A percentile compares a stretch with the other conserved stretches of the same genome.
These are phyloP conservation scores for Colletotrichum gloeosporioides DNA, from an alignment of 2,329 filamentous ascomycete species.

Conservation along the genomic window DNA sequence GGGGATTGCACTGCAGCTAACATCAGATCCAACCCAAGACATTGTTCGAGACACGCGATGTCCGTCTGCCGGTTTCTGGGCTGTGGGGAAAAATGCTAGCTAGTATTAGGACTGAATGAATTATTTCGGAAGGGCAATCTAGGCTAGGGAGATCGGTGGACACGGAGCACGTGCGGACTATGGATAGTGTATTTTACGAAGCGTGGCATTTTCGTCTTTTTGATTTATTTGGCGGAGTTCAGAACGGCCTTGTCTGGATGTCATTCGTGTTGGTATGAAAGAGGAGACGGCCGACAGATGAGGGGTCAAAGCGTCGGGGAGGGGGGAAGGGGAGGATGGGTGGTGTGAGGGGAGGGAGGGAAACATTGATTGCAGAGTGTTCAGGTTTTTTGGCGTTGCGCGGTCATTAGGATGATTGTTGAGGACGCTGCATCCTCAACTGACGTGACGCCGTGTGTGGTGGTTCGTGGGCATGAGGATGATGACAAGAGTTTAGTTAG, in stretches of 20 bases:
- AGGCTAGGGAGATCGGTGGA: background rate
- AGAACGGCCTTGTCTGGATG: background rate
- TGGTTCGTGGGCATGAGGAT: background rate
- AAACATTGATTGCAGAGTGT: background rate
- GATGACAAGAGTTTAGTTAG: background rate
- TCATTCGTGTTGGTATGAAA: background rate
- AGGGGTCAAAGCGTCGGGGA: constrained; percentile 7
- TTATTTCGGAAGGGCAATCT: background rate
- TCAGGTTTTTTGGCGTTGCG: background rate
- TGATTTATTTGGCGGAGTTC: background rate
- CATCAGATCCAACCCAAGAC: background rate
- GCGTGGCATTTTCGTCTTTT: background rate
- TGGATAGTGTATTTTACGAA: background rate
- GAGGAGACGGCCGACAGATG: background rate
- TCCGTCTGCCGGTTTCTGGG: background rate
- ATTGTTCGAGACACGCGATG: background rate
- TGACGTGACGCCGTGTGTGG: background rate
- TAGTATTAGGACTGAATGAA: background rate
- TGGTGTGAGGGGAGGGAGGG: background rate
- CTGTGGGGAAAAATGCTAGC: background rate
- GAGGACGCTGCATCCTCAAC: background rate
- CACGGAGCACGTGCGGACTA: background rate
- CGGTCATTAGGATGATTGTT: background rate
- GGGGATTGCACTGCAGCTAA: background rate
- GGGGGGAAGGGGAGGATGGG: background rate